phyloP scores from a whole-genome alignment of 2,329 filamentous ascomycete species.

The Trichoderma simmonsii region DNA sequence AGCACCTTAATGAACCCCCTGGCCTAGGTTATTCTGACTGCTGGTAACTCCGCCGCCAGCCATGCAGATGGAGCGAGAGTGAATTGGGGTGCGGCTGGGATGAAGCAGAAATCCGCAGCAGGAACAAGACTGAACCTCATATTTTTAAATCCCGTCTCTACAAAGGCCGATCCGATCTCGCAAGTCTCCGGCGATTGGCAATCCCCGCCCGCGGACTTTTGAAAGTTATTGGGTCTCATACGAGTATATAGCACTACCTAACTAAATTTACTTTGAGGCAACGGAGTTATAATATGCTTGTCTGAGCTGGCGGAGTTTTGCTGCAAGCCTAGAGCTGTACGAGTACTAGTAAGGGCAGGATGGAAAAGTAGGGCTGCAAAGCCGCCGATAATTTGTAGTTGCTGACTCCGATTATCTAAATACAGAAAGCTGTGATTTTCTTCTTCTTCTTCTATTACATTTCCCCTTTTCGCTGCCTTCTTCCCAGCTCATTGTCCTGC shows the following conservation, averaged over 20 bases:
- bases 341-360: not conserved
- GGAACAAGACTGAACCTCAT: not conserved
- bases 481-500: not conserved
- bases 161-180: not conserved
- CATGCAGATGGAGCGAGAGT: not conserved
- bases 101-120: not conserved
- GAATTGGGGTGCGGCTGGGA: not conserved
- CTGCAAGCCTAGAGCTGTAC: not conserved
- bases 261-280: not conserved
- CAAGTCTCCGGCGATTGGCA: not conserved
- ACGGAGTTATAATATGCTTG: not conserved
- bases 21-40: not conserved
- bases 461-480: not conserved
- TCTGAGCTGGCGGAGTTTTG: conserved; percentile 3
- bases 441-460: not conserved
- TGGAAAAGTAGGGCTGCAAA: not conserved
- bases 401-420: not conserved
- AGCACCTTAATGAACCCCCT: not conserved
- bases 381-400: not conserved
- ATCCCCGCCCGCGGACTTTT: conserved; percentile 16
- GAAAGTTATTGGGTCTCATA: not conserved
- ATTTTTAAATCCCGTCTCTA: not conserved
- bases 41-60: conserved; percentile 1
- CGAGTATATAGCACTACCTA: not conserved
- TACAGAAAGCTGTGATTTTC: not conserved